Evolutionary conservation across 257 asterid species (phyloP).

Genomic region (Asclepias syriaca): DNA sequence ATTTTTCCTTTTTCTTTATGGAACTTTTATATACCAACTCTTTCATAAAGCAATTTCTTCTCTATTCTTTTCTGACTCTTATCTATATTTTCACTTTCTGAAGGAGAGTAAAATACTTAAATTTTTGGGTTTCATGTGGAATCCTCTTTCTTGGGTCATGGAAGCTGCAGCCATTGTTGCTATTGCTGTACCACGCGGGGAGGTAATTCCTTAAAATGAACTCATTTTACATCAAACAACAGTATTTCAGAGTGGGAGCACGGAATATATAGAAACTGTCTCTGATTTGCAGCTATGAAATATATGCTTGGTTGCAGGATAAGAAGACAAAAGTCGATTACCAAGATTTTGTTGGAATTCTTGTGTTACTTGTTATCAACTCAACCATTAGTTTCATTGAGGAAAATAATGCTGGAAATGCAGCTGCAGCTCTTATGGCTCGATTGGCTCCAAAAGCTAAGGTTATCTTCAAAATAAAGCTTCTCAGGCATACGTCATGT

Average conservation of each 20-base stretch:
- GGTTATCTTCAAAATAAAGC: conserved; percentile 20
- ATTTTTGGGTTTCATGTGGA: conserved; percentile 83
- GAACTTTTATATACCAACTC: background rate
- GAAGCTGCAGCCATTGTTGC: conserved; percentile 78
- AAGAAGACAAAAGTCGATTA: conserved; percentile 31
- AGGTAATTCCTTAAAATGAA: conserved; percentile 26
- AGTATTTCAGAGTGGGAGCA: background rate
- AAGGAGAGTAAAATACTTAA: conserved; percentile 64
- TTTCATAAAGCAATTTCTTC: background rate
- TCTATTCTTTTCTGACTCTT: background rate
- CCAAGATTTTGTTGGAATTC: conserved; percentile 67
- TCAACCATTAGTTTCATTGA: conserved; percentile 70
- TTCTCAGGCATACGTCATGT: background rate
- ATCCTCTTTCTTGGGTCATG: conserved; percentile 90
- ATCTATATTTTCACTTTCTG: background rate
- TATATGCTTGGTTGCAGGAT: background rate
- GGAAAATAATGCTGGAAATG: conserved; percentile 76
- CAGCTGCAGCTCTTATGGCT: conserved; percentile 73
- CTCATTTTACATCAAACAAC: background rate
- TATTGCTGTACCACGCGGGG: conserved; percentile 67
- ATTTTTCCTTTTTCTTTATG: background rate
- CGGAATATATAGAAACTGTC: background rate
- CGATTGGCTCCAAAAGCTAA: conserved; percentile 67
- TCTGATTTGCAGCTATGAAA: background rate
- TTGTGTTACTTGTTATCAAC: conserved; percentile 47